These are phyloP conservation scores for Ustilago hordei DNA, from an alignment of 1,284 basidiomycete species.

Conservation along the genomic window DNA sequence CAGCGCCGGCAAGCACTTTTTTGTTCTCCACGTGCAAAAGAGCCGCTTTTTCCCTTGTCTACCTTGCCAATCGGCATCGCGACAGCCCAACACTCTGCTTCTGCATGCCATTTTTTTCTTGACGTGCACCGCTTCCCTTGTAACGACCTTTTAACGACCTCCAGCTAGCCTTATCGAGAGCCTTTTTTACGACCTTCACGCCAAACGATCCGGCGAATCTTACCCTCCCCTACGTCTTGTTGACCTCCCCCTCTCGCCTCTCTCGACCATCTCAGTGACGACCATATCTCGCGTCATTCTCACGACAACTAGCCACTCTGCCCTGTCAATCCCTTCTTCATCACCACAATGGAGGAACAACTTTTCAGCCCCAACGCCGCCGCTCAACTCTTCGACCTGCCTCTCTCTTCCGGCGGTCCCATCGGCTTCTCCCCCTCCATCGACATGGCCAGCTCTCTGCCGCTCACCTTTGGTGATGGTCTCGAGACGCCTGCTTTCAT, in stretches of 20 bases:
- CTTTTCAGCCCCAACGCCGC: constrained; percentile 47
- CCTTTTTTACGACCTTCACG: constrained; percentile 33
- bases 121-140: constrained; percentile 23
- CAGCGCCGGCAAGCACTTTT: constrained; percentile 33
- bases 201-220: constrained; percentile 11
- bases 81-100: constrained; percentile 15
- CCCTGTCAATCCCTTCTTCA: background rate
- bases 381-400: constrained; percentile 44
- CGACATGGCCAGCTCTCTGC: constrained; percentile 35
- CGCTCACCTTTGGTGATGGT: constrained; percentile 42
- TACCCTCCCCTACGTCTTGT: constrained; percentile 1
- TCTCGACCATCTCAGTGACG: constrained; percentile 4
- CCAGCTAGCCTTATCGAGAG: constrained; percentile 20
- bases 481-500: constrained; percentile 44
- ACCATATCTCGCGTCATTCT: background rate
- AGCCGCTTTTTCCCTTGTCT: constrained; percentile 16
- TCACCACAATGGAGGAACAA: constrained; percentile 49
- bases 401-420: constrained; percentile 28
- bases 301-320: background rate
- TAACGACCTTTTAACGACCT: constrained; percentile 51
- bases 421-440: constrained; percentile 51
- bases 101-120: constrained; percentile 28
- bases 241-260: constrained; percentile 1
- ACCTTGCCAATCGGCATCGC: background rate
- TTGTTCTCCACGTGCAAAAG: constrained; percentile 21